Base-by-base conservation (phyloP, 2,329 filamentous ascomycete species). In the Fusarium chaquense region DNA sequence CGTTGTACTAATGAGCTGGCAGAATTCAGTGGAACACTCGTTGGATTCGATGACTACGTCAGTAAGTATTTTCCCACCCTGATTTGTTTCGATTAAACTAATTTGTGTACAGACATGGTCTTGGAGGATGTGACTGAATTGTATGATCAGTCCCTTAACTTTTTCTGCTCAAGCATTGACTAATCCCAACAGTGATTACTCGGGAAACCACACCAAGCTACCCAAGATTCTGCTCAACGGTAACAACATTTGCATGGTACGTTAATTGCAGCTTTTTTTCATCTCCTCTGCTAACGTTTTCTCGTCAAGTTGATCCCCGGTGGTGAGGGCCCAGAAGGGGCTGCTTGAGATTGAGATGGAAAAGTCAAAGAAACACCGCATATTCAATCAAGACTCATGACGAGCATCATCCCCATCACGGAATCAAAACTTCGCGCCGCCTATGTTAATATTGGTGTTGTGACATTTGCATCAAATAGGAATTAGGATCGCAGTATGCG, bases 241-340 rank as follows among this genome's bases (percentile, higher is more conserved):
- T 60, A 99, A 99, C 83, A 98, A 98, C 77, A 93, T 99, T 70
- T 98, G 95, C 92, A 99, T 99, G 96, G 96, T 97, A 87, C 58
- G 85, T 73, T 18, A 40, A 7, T 40, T n/a, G 20, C 2, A n/a
- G 15, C 1, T 32, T 5, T 11, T 3, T 15, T 10, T 12, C 13
- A 18, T 41, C 35, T 16, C 9, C 15, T 13, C 33, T 38, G 11
- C 64, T 77, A 22, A 75, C 41, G 1, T 9, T 10, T 9, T 12
- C 20, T 18, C 10, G 22, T 69, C 6, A n/a, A 94, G 91, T 85
- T 94, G 80, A 93, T 93, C 76, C 91, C 91, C 5, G 91, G 91
- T 73, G 91, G 91, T 51, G 91, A 93, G 78, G 91, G 91, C 6
- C 91, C 91, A 15, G 82, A 81, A 49, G 74, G 75, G 18, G 75